Evolutionary conservation across 192 early-diverging fungal species (phyloP).

Genomic region (Podila verticillata): DNA sequence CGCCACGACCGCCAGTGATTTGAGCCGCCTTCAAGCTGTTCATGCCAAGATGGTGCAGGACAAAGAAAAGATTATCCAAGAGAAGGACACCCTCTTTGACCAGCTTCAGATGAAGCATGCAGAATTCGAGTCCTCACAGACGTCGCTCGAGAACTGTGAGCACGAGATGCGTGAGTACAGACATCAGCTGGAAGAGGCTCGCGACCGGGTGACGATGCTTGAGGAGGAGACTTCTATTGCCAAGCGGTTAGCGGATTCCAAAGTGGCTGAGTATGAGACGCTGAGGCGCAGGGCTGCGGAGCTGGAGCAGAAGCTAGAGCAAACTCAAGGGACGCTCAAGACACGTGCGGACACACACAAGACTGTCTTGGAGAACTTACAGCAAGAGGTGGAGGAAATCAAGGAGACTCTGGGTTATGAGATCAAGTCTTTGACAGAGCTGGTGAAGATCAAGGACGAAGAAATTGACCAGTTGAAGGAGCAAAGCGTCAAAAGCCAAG

Average conservation of each 20-base stretch:
- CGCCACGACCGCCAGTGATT: slow-evolving; percentile 44
- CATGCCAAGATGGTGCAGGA: slow-evolving; percentile 55
- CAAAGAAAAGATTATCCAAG: slow-evolving; percentile 55
- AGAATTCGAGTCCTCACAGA: slow-evolving; percentile 69
- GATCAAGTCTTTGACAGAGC: slow-evolving; percentile 30
- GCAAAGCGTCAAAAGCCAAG: slow-evolving; percentile 1
- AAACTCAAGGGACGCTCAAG: slow-evolving; percentile 33
- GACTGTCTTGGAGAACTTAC: slow-evolving; percentile 29
- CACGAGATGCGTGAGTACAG: slow-evolving; percentile 59
- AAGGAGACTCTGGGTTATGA: slow-evolving; percentile 31
- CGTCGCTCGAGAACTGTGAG: slow-evolving; percentile 63
- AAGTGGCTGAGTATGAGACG: slow-evolving; percentile 50
- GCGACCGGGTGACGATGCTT: slow-evolving; percentile 61
- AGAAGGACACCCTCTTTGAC: slow-evolving; percentile 61
- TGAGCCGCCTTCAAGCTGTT: slow-evolving; percentile 46
- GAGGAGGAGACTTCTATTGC: slow-evolving; percentile 59
- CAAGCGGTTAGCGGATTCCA: slow-evolving; percentile 43
- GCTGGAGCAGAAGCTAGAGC: slow-evolving; percentile 56
- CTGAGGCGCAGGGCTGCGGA: slow-evolving; percentile 46
- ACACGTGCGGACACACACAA: slow-evolving; percentile 30
- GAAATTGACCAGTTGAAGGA: slow-evolving; percentile 21
- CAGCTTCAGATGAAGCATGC: slow-evolving; percentile 68
- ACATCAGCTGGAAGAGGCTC: slow-evolving; percentile 57
- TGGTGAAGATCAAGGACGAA: slow-evolving; percentile 24
- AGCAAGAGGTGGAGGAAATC: slow-evolving; percentile 41